Evolutionary conservation across 2,329 filamentous ascomycete genomes (phyloP), one percentile per base, ranked within the genome.

Genomic region (Pestalotiopsis sp.): DNA sequence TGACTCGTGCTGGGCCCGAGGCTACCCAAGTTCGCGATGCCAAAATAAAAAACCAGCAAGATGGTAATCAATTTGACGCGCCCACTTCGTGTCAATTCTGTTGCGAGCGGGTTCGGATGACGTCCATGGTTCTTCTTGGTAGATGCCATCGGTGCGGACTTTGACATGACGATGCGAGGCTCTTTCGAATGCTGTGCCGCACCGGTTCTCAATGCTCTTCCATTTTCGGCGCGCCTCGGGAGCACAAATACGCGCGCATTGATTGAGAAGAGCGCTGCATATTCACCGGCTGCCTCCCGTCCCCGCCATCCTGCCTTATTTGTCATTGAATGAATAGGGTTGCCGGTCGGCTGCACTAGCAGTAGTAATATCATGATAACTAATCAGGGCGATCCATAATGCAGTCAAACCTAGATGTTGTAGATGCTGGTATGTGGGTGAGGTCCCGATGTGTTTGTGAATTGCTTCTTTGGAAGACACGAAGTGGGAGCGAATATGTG

Each of bases 1-100:
- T 62, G 59, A 62, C 59, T 62, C 59, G 59, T 9, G 31, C 31
- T 7, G 31, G 31, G 31, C 31, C 31, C 31, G 9, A 36, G 31
- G 31, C 31, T 36, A 36, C 31, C 31, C 31, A 36, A 36, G 31
- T 36, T 36, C 31, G 31, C 6, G 31, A 36, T 36, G 7, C 31
- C 31, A 36, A 36, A 36, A 36, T 36, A 9, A 36, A 36, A 36
- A 36, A 36, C 31, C 31, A 36, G 31, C 31, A 36, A 36, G 31
- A 36, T 36, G 31, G 31, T 64, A 41, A 64, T 64, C 61, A 64
- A 64, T 52, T 64, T 64, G 61, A 64, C 39, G 61, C 61, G 61
- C 41, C 61, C 41, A 64, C 38, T 45, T 49, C n/a, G 61, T 23
- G 25, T 41, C 12, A n/a, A 20, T 13, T 27, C 12, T 23, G 57